Evolutionary conservation across 257 asterid species (phyloP).

Genomic region (Fraxinus pennsylvanica): DNA sequence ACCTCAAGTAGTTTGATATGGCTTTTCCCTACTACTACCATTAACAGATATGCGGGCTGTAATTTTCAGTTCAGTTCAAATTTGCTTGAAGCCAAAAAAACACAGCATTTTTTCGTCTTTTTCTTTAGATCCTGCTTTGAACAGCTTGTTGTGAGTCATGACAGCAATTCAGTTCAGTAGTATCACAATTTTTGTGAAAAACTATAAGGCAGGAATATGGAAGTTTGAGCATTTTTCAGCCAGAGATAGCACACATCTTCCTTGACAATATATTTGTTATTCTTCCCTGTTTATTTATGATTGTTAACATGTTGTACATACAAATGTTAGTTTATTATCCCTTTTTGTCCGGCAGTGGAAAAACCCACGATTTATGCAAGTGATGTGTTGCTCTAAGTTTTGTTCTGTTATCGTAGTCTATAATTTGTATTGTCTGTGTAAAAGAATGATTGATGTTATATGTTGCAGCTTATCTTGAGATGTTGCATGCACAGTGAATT

Average conservation of each 20-base stretch:
- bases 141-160: neutral
- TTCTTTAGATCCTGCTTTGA: neutral
- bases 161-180: neutral
- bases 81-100: neutral
- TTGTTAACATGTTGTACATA: neutral
- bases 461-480: conserved; percentile 55
- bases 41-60: neutral
- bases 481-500: conserved; percentile 71
- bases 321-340: neutral
- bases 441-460: conserved; percentile 20
- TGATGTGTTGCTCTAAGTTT: conserved; percentile 1
- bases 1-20: neutral
- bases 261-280: neutral
- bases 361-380: neutral
- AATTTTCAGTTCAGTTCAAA: neutral
- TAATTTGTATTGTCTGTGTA: conserved; percentile 8
- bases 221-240: neutral
- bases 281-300: neutral
- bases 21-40: neutral
- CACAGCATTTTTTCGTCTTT: neutral
- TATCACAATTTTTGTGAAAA: neutral
- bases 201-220: neutral
- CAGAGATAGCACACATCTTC: neutral
- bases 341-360: neutral
- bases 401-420: neutral